Percentiles rank a stretch among this genome's conserved stretches.
These are phyloP conservation scores for Yarrowia alimentaria DNA, from an alignment of 805 yeast genomes.

Conservation along the genomic window DNA sequence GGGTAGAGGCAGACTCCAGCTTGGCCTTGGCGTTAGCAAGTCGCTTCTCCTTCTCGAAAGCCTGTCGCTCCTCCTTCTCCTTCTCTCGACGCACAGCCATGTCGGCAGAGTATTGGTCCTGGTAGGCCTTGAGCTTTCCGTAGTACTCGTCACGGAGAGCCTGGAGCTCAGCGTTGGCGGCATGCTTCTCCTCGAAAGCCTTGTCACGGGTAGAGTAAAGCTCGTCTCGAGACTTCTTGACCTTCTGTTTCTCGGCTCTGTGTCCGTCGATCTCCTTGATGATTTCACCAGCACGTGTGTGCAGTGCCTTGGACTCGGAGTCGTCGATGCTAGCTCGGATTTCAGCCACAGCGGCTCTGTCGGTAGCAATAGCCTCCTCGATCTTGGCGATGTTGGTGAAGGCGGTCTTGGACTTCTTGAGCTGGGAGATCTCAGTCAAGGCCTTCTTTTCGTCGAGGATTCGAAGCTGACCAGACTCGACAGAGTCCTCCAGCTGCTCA, in stretches of 20 bases:
- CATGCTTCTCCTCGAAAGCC: conserved; percentile 63
- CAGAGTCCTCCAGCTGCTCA: conserved; percentile 58
- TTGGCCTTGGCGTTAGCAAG: conserved; percentile 67
- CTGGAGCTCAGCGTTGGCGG: conserved; percentile 62
- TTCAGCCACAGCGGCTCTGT: conserved; percentile 69
- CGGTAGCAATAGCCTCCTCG: conserved; percentile 76
- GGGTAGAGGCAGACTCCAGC: conserved; percentile 65
- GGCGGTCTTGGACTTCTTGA: conserved; percentile 79
- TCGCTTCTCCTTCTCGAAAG: conserved; percentile 49
- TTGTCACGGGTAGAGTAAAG: conserved; percentile 66
- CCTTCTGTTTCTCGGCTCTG: conserved; percentile 56
- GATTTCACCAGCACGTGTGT: conserved; percentile 60
- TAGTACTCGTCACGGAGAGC: conserved; percentile 71
- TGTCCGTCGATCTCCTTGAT: conserved; percentile 67
- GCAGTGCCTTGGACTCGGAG: conserved; percentile 60
- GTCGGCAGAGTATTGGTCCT: conserved; percentile 65
- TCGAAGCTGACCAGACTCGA: conserved; percentile 75
- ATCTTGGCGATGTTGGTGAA: conserved; percentile 68
- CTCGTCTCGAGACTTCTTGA: conserved; percentile 61
- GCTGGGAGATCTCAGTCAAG: conserved; percentile 78
- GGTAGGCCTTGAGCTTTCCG: conserved; percentile 69
- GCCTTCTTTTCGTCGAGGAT: conserved; percentile 87
- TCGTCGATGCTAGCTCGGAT: conserved; percentile 65
- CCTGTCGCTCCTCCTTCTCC: conserved; percentile 59
- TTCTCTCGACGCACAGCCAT: conserved; percentile 65